A percentile compares a stretch with the other conserved stretches of the same genome.
Evolutionary conservation across 1,284 basidiomycete species (phyloP).

Genomic region (Phylloporus sp.): DNA sequence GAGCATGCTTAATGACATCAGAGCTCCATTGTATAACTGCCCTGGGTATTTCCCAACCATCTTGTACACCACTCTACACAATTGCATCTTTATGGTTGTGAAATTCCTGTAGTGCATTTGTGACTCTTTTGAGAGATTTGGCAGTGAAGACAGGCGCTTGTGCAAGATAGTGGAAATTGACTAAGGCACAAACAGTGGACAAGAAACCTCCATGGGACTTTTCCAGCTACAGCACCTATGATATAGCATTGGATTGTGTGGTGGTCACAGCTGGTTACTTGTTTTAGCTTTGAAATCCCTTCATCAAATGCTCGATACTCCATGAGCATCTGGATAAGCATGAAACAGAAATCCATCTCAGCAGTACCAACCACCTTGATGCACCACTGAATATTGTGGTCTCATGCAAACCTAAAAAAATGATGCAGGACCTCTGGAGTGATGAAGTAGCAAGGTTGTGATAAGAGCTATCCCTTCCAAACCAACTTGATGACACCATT

Average conservation of each 20-base stretch:
- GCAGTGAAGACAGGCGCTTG: slow-evolving; percentile 14
- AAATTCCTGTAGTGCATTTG: slow-evolving; percentile 13
- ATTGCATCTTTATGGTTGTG: slow-evolving; percentile 16
- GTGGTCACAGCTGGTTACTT: not conserved
- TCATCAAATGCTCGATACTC: not conserved
- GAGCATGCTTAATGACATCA: slow-evolving; percentile 4
- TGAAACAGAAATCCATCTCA: not conserved
- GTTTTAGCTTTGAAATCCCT: not conserved
- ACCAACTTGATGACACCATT: not conserved
- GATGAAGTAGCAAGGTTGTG: not conserved
- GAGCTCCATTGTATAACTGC: slow-evolving; percentile 6
- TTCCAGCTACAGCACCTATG: not conserved
- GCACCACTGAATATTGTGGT: not conserved
- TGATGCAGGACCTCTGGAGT: not conserved
- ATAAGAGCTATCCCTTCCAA: not conserved
- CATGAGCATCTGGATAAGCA: not conserved
- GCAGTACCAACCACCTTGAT: not conserved
- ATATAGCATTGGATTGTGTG: not conserved
- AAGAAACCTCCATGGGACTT: slow-evolving; percentile 5
- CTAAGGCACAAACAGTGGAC: not conserved
- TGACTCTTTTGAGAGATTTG: slow-evolving; percentile 1
- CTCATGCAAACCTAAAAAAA: not conserved
- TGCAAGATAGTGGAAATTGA: slow-evolving; percentile 8
- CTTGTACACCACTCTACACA: not conserved
- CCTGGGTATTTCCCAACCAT: slow-evolving; percentile 10